phyloP scores from a whole-genome alignment of 2,329 filamentous ascomycete genomes.

The Arthroderma sp. region DNA sequence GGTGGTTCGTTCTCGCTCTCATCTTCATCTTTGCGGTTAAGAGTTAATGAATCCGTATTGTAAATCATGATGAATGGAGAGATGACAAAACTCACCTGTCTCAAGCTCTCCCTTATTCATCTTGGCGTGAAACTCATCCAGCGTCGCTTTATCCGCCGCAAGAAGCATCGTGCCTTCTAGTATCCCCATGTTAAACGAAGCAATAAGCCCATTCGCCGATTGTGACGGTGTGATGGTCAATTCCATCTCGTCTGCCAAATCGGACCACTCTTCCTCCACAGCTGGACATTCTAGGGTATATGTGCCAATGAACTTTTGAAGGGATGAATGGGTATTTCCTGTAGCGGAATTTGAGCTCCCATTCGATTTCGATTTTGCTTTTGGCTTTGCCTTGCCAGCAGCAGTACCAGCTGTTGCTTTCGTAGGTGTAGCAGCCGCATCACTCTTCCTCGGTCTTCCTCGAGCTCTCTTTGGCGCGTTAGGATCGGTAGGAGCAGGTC shows the following conservation, averaged over 20 bases:
- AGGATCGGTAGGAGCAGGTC: neutral
- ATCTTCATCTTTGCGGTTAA: conserved; percentile 1
- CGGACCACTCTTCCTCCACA: conserved; percentile 9
- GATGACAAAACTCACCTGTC: neutral
- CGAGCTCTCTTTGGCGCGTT: neutral
- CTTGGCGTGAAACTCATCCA: conserved; percentile 4
- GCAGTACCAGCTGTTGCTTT: neutral
- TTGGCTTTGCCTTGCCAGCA: neutral
- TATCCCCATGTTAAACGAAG: conserved; percentile 10
- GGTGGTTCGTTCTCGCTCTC: conserved; percentile 3
- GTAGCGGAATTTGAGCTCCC: too few species aligned
- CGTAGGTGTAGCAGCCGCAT: neutral
- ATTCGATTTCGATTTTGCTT: neutral
- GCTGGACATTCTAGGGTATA: conserved; percentile 8
- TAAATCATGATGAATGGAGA: neutral
- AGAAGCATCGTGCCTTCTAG: conserved; percentile 13
- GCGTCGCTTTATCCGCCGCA: conserved; percentile 4
- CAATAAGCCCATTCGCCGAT: conserved; percentile 6
- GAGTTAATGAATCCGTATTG: neutral
- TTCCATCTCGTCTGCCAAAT: conserved; percentile 8
- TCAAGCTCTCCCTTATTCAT: neutral
- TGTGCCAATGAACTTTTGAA: conserved; percentile 8
- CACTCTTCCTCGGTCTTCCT: conserved; percentile 8
- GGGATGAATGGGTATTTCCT: neutral
- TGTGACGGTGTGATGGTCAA: conserved; percentile 7